These are phyloP conservation scores for Chlorella sp. DNA, from an alignment of 139 green algal genomes.

Conservation along the genomic window DNA sequence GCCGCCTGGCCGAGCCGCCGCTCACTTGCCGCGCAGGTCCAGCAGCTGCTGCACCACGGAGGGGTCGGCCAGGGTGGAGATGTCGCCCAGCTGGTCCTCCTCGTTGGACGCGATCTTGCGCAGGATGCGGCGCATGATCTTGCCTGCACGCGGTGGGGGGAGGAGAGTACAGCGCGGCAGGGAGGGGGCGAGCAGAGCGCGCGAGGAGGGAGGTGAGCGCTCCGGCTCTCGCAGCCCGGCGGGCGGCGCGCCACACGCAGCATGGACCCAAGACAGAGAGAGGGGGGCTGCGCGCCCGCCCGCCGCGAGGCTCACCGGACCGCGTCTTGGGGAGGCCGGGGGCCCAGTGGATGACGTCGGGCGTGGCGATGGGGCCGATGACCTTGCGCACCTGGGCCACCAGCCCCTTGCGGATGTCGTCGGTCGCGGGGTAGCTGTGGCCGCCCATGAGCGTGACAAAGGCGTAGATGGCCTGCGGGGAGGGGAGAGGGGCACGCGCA, in stretches of 20 bases:
- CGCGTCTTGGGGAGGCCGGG: conserved; percentile 91
- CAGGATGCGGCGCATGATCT: conserved; percentile 93
- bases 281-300: no score
- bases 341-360: conserved; percentile 96
- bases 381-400: conserved; percentile 54
- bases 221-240: no score
- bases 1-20: no score
- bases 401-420: conserved; percentile 72
- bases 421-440: conserved; percentile 39
- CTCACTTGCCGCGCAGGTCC: conserved; percentile 55
- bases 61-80: conserved; percentile 82
- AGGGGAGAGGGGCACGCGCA: no score
- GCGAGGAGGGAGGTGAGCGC: no score
- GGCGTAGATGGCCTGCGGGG: conserved; percentile 94
- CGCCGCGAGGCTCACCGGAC: conserved; percentile 66
- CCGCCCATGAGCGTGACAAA: conserved; percentile 88
- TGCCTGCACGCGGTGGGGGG: no score
- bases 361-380: conserved; percentile 89
- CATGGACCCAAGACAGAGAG: no score
- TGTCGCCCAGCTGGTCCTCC: conserved; percentile 74
- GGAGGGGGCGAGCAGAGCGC: no score
- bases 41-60: conserved; percentile 84
- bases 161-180: no score
- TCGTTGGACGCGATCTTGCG: conserved; percentile 79
- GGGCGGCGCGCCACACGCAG: no score